phyloP scores from a whole-genome alignment of 306 rosid genomes.

The Phaseolus lunatus region DNA sequence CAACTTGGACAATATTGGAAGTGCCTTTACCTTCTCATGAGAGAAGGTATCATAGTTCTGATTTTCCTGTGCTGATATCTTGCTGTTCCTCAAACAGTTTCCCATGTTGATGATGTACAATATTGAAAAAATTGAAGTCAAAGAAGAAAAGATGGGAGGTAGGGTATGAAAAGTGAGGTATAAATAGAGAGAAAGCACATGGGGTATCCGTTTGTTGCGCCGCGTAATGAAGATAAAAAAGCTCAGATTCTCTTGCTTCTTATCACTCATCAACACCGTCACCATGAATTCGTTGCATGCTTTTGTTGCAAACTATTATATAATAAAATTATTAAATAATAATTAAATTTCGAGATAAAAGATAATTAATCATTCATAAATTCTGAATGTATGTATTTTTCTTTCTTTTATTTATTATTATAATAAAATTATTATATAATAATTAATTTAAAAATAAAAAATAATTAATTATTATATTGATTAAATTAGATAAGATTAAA shows the following conservation, averaged over 20 bases:
- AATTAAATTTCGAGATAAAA: too few species aligned
- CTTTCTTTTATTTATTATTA: too few species aligned
- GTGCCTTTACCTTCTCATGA: conserved; percentile 33
- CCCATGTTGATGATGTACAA: conserved; percentile 58
- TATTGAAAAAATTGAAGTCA: background rate
- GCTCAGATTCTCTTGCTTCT: conserved; percentile 48
- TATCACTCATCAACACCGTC: background rate
- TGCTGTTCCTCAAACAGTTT: conserved; percentile 64
- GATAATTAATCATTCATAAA: too few species aligned
- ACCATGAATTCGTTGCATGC: background rate
- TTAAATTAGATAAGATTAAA: too few species aligned
- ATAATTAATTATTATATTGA: too few species aligned
- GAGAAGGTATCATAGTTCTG: conserved; percentile 41
- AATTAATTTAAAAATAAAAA: too few species aligned
- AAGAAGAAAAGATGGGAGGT: conserved; percentile 1
- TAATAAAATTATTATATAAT: too few species aligned
- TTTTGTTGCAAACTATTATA: too few species aligned
- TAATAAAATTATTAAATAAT: too few species aligned
- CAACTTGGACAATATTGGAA: conserved; percentile 8
- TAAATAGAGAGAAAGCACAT: conserved; percentile 64
- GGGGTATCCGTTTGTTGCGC: conserved; percentile 74
- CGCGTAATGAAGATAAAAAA: conserved; percentile 44
- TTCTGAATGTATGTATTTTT: too few species aligned
- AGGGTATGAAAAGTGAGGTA: background rate
- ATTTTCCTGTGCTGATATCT: conserved; percentile 52